A percentile compares a stretch with the other conserved stretches of the same genome.
These are phyloP conservation scores for Viola odorata DNA, from an alignment of 345 rosid species.

Conservation along the genomic window DNA sequence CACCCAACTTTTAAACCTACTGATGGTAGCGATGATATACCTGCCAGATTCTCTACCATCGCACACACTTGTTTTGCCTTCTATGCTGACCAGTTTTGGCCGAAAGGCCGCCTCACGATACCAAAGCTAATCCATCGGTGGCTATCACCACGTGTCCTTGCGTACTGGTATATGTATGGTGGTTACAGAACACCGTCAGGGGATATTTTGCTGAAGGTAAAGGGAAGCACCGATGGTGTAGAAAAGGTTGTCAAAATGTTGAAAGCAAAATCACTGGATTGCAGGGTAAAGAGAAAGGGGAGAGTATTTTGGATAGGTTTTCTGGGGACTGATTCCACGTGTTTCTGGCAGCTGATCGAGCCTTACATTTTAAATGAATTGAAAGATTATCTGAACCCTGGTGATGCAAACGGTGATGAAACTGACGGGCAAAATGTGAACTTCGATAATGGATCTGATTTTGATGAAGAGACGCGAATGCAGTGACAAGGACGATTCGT, in stretches of 20 bases:
- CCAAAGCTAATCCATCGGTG: slow-evolving; percentile 89
- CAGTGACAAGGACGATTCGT: slow-evolving; percentile 16
- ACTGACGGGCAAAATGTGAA: slow-evolving; percentile 26
- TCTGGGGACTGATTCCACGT: slow-evolving; percentile 46
- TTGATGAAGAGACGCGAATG: slow-evolving; percentile 25
- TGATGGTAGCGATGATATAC: slow-evolving; percentile 31
- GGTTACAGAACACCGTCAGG: slow-evolving; percentile 55
- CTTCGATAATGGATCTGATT: slow-evolving; percentile 35
- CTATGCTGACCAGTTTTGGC: slow-evolving; percentile 72
- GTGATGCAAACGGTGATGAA: slow-evolving; percentile 6
- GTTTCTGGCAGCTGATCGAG: slow-evolving; percentile 67
- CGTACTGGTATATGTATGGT: slow-evolving; percentile 83
- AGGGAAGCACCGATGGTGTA: slow-evolving; percentile 54
- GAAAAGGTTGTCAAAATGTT: slow-evolving; percentile 50
- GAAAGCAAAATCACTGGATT: slow-evolving; percentile 52
- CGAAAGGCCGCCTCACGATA: slow-evolving; percentile 45
- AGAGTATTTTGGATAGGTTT: slow-evolving; percentile 76
- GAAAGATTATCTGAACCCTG: slow-evolving; percentile 35
- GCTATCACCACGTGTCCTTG: slow-evolving; percentile 67
- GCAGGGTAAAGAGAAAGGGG: slow-evolving; percentile 75
- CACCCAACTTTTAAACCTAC: slow-evolving; percentile 42
- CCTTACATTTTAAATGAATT: slow-evolving; percentile 50
- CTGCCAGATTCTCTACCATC: slow-evolving; percentile 45
- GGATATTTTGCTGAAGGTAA: slow-evolving; percentile 60
- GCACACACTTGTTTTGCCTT: slow-evolving; percentile 58